Conservation (phyloP, 345 rosid genomes). For the Zanthoxylum bungeanum region DNA sequence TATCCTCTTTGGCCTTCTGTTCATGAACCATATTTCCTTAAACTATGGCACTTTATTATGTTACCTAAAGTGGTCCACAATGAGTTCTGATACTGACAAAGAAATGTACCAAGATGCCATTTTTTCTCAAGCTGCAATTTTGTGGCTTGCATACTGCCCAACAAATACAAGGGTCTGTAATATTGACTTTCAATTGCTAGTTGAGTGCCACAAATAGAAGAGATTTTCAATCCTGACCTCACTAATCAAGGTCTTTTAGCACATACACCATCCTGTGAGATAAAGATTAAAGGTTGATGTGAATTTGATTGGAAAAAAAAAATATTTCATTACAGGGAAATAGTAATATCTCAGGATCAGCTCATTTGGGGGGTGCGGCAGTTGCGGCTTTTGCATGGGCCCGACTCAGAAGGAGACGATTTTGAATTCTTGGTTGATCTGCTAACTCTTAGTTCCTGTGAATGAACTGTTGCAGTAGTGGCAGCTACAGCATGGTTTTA, state of each 20-base stretch:
- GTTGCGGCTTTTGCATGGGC: slow-evolving; percentile 86
- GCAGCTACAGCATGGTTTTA: not conserved
- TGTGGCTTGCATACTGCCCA: too few species aligned
- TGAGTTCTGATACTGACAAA: not conserved
- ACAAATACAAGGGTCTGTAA: too few species aligned
- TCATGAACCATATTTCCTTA: not conserved
- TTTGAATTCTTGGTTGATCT: slow-evolving; percentile 24
- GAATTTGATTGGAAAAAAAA: not conserved
- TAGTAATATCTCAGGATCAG: slow-evolving; percentile 77
- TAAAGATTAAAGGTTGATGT: not conserved
- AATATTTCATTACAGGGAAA: slow-evolving; percentile 49
- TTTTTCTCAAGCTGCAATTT: not conserved
- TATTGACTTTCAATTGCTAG: too few species aligned
- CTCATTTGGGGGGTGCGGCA: slow-evolving; percentile 92
- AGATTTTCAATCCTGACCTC: not conserved
- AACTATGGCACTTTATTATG: not conserved
- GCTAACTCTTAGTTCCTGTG: not conserved
- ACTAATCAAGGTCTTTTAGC: not conserved
- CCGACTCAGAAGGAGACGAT: slow-evolving; percentile 56
- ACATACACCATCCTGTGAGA: not conserved
- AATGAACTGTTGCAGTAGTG: not conserved
- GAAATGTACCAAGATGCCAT: not conserved
- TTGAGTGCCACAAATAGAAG: too few species aligned
- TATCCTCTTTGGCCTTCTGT: not conserved
- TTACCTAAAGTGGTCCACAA: not conserved